These are phyloP conservation scores for Pochonia chlamydosporia DNA, from an alignment of 2,329 filamentous ascomycete genomes.

Conservation along the genomic window DNA sequence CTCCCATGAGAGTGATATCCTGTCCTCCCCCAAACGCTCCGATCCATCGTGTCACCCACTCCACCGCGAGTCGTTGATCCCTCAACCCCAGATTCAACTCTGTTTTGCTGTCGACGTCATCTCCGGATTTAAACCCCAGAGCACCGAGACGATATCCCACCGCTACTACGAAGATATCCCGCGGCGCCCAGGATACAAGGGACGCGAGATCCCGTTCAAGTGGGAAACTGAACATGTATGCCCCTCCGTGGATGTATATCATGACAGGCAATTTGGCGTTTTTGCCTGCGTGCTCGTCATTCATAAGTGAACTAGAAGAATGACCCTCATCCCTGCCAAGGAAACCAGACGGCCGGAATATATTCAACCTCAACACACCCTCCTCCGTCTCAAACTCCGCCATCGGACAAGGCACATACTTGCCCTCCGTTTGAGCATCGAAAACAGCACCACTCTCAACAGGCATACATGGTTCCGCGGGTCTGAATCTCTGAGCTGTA, in stretches of 20 bases:
- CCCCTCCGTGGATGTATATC: slow-evolving; percentile 60
- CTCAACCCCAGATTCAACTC: slow-evolving; percentile 58
- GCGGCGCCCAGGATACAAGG: slow-evolving; percentile 50
- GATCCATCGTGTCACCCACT: slow-evolving; percentile 58
- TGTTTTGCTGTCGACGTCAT: slow-evolving; percentile 42
- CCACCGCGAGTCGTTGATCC: slow-evolving; percentile 53
- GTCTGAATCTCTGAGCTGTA: slow-evolving; percentile 40
- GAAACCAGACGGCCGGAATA: slow-evolving; percentile 35
- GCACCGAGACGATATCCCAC: slow-evolving; percentile 61
- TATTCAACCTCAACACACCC: slow-evolving; percentile 47
- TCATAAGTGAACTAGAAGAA: too few relatives aligned
- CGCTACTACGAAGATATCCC: slow-evolving; percentile 50
- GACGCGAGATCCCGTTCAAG: slow-evolving; percentile 53
- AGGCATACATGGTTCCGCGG: slow-evolving; percentile 26
- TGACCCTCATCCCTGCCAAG: neutral
- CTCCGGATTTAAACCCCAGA: slow-evolving; percentile 58
- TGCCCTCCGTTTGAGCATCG: slow-evolving; percentile 30
- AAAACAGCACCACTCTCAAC: slow-evolving; percentile 15
- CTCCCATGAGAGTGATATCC: slow-evolving; percentile 56
- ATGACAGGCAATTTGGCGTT: slow-evolving; percentile 35
- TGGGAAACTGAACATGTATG: slow-evolving; percentile 51
- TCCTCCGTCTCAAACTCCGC: slow-evolving; percentile 33
- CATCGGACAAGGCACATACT: slow-evolving; percentile 15
- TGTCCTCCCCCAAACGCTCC: slow-evolving; percentile 50
- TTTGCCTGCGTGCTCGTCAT: neutral